A percentile compares a stretch with the other conserved stretches of the same genome.
Evolutionary conservation across 1,284 basidiomycete genomes (phyloP).

Genomic region (Omphalotus olearius): DNA sequence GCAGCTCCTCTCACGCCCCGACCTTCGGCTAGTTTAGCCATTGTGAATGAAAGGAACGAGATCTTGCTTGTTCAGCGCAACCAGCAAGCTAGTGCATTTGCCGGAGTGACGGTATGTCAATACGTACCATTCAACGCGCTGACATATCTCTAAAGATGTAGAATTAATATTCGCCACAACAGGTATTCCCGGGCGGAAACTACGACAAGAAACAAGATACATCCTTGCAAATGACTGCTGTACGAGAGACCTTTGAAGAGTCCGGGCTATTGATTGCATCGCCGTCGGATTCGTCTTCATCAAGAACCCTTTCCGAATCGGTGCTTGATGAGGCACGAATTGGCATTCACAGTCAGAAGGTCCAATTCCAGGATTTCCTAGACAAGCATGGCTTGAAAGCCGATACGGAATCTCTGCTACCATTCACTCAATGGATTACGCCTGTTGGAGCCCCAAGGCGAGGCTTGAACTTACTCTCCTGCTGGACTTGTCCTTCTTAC

Average conservation of each 20-base stretch:
- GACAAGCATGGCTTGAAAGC: constrained; percentile 35
- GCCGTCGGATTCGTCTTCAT: constrained; percentile 17
- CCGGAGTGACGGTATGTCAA: constrained; percentile 55
- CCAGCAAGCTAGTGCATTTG: constrained; percentile 57
- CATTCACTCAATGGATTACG: constrained; percentile 71
- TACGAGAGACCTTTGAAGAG: constrained; percentile 73
- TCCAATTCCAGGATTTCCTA: constrained; percentile 53
- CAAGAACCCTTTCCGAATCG: constrained; percentile 28
- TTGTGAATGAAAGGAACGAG: constrained; percentile 62
- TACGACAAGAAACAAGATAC: constrained; percentile 54
- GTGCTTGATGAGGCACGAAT: constrained; percentile 50
- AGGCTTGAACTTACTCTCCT: constrained; percentile 8
- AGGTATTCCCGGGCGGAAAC: constrained; percentile 77
- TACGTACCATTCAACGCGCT: neutral
- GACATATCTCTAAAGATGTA: neutral
- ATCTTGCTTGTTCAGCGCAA: constrained; percentile 66
- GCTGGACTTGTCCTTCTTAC: constrained; percentile 2
- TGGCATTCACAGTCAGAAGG: constrained; percentile 48
- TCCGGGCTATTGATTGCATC: constrained; percentile 63
- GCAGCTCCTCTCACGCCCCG: constrained; percentile 31
- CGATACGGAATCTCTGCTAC: constrained; percentile 44
- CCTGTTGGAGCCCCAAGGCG: constrained; percentile 50
- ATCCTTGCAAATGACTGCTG: constrained; percentile 55
- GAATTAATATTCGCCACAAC: constrained; percentile 7
- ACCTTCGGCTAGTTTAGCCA: constrained; percentile 60